phyloP scores from a whole-genome alignment of 495 filamentous ascomycete species.

The Antarctomyces pellizariae region DNA sequence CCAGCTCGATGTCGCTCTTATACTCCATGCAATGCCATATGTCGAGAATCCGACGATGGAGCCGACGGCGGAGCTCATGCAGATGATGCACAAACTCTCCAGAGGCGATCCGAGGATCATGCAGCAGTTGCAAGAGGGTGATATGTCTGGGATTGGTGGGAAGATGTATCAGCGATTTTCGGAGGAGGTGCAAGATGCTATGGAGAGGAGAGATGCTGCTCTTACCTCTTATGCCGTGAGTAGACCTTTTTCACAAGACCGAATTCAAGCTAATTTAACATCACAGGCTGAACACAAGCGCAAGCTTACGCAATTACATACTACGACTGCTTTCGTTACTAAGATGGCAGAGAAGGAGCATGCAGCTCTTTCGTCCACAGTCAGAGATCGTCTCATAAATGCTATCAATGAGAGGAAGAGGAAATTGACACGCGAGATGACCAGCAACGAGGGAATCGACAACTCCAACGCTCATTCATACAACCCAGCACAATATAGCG shows the following conservation, averaged over 20 bases:
- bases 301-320: conserved; percentile 25
- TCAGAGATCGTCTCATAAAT: conserved; percentile 68
- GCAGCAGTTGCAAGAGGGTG: conserved; percentile 13
- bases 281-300: conserved; percentile 29
- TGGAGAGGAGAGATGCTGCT: conserved; percentile 62
- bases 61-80: conserved; percentile 37
- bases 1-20: conserved; percentile 71
- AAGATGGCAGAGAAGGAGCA: conserved; percentile 69
- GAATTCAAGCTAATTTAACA: not conserved
- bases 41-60: conserved; percentile 46
- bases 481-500: conserved; percentile 79
- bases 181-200: conserved; percentile 58
- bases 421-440: conserved; percentile 67
- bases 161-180: conserved; percentile 62
- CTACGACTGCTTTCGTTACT: conserved; percentile 32
- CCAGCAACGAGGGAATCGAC: conserved; percentile 55
- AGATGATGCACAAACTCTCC: conserved; percentile 34
- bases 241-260: conserved; percentile 8
- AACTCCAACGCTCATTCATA: conserved; percentile 74
- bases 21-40: conserved; percentile 65
- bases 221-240: conserved; percentile 55
- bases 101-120: conserved; percentile 21
- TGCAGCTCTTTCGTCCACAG: conserved; percentile 44
- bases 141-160: conserved; percentile 35
- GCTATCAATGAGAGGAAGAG: conserved; percentile 50